Conservation (phyloP, 2,329 filamentous ascomycete genomes). For the Cladophialophora carrionii region DNA sequence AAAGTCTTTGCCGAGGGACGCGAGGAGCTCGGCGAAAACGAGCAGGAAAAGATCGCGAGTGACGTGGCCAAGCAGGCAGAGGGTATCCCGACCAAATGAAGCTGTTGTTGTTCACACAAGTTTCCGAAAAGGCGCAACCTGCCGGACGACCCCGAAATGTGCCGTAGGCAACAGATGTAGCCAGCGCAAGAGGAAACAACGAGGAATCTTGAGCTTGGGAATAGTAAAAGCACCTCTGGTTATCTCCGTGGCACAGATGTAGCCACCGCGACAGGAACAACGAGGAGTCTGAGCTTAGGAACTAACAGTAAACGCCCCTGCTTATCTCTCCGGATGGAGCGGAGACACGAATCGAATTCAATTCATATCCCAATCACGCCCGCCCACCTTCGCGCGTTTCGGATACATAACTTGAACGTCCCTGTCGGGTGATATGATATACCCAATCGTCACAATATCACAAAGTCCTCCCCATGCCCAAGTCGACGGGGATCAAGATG, state of each 20-base stretch:
- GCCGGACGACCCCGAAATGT: not conserved
- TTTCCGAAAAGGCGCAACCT: not conserved
- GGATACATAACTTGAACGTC: no score
- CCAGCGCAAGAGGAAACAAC: not conserved
- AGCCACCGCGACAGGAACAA: not conserved
- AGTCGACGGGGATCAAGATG: not conserved
- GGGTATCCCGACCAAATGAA: slow-evolving; percentile 33
- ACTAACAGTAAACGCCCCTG: not conserved
- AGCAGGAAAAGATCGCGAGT: slow-evolving; percentile 31
- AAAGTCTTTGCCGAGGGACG: slow-evolving; percentile 38
- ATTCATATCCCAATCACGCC: no score
- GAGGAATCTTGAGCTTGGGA: not conserved
- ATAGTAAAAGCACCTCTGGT: not conserved
- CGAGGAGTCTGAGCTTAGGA: not conserved
- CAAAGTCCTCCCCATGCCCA: not conserved
- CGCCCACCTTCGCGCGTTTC: no score
- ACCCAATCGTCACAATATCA: not conserved
- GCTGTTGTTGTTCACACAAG: not conserved
- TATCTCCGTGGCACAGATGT: no score
- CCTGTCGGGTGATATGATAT: no score
- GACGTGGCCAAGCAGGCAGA: slow-evolving; percentile 35
- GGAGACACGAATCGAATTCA: no score
- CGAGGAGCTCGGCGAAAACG: slow-evolving; percentile 35
- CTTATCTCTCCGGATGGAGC: no score
- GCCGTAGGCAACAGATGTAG: not conserved